Base-by-base conservation (phyloP, 2,329 filamentous ascomycete species). In the Fusarium foetens region DNA sequence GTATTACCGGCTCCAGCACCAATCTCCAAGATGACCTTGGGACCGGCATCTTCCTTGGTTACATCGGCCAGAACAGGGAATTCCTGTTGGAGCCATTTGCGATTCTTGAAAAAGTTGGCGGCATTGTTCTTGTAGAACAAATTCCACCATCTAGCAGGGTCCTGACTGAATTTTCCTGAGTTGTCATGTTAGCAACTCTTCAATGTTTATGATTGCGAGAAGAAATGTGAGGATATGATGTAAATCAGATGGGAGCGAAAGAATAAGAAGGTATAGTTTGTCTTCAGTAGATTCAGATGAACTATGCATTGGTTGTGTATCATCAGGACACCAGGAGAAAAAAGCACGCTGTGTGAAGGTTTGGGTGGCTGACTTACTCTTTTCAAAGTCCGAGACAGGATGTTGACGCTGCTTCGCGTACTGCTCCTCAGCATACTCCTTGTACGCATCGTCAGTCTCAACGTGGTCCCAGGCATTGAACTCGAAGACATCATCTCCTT, bases 401-500 rank as follows among this genome's bases (percentile, higher is more conserved):
- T 92, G 88, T 77, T 92, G 89, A 73, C 95, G 91, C 84, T 99
- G 96, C 83, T 92, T 92, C 51, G 89, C 89, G 79, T 93, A 95
- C 84, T 98, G 96, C 79, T 91, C 84, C 82, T 95, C 90, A 68
- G 94, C 92, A 82, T 96, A 97, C 79, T 93, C 90, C 79, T 92
- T 91, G 86, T 97, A 98, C 43, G 91, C 88, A 76, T 94, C 90
- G 84, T 98, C 95, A 80, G 94, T 94, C 83, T 95, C 92, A 80
- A 98, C 96, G 81, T 99, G 95, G 81, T 99, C 96, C 96, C 96
- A 99, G 41, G 96, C 96, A 82, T 99, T 99, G 89, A 96, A 97
- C 81, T 97, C 93, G 84, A 95, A 99, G 78, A 97, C 93, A 80
- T 98, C 88, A 84, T 97, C 95, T 79, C 91, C 90, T 81, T 95